Percentiles rank a stretch among this genome's conserved stretches.
These are phyloP conservation scores for Westerdykella ornata DNA, from an alignment of 2,329 filamentous ascomycete species.

Conservation along the genomic window DNA sequence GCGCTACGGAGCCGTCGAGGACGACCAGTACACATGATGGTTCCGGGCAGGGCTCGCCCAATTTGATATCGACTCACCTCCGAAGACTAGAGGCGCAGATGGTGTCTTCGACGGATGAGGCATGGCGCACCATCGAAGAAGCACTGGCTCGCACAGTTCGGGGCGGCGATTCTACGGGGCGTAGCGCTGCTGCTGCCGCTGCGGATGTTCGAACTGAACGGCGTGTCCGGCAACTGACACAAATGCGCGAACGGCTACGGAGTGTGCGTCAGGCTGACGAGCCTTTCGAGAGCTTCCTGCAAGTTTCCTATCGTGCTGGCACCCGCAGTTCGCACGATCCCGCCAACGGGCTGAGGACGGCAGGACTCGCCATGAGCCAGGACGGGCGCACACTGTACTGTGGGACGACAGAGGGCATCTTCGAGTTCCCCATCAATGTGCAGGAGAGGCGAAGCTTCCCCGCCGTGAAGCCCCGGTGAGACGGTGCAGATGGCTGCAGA, in stretches of 20 bases:
- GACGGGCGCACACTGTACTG: constrained; percentile 45
- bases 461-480: constrained; percentile 35
- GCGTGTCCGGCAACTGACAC: constrained; percentile 32
- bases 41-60: constrained; percentile 27
- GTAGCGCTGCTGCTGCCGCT: neutral
- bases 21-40: constrained; percentile 1
- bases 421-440: constrained; percentile 63
- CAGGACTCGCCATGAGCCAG: constrained; percentile 44
- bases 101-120: constrained; percentile 34
- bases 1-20: no score
- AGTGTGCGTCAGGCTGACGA: constrained; percentile 24
- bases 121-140: constrained; percentile 46
- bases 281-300: constrained; percentile 9
- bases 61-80: constrained; percentile 26
- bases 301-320: constrained; percentile 14
- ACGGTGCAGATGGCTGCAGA: neutral
- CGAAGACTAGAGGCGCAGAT: constrained; percentile 26
- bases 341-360: constrained; percentile 39
- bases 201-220: constrained; percentile 11
- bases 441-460: constrained; percentile 51
- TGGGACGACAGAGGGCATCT: constrained; percentile 62
- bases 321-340: constrained; percentile 24
- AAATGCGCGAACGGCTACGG: constrained; percentile 34
- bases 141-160: constrained; percentile 36
- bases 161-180: no score